These are phyloP conservation scores for Nelumbo lutea DNA, from an alignment of 164 flowering plant genomes.

Conservation along the genomic window DNA sequence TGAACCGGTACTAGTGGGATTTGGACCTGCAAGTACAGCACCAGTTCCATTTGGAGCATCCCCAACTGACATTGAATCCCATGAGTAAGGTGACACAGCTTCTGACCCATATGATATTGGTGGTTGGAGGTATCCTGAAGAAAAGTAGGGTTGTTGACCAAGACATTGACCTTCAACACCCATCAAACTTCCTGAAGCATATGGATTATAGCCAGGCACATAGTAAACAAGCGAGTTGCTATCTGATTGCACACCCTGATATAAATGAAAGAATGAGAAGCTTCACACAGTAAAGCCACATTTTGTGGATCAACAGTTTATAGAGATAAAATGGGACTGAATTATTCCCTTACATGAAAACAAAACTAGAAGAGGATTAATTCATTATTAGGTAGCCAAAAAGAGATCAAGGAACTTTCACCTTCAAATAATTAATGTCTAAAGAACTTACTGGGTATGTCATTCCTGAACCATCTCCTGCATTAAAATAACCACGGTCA, in stretches of 20 bases:
- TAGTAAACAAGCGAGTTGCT: slow-evolving; percentile 31
- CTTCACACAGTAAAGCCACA: not conserved
- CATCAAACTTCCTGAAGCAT: slow-evolving; percentile 25
- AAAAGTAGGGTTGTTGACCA: slow-evolving; percentile 29
- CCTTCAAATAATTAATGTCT: not conserved
- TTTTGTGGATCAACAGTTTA: not conserved
- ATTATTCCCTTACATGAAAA: not conserved
- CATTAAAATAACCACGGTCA: slow-evolving; percentile 6
- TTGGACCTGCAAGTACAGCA: slow-evolving; percentile 19
- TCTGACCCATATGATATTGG: slow-evolving; percentile 33
- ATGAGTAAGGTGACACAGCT: slow-evolving; percentile 24
- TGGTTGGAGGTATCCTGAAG: slow-evolving; percentile 30
- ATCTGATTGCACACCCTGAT: slow-evolving; percentile 41
- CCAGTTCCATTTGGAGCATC: slow-evolving; percentile 20
- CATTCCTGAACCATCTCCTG: slow-evolving; percentile 11
- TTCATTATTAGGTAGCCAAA: not conserved
- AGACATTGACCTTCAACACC: slow-evolving; percentile 37
- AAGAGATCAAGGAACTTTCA: too few species aligned
- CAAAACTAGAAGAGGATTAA: not conserved
- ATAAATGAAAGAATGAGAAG: slow-evolving; percentile 1
- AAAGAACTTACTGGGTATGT: slow-evolving; percentile 19
- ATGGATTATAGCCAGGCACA: slow-evolving; percentile 37
- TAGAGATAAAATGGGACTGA: not conserved
- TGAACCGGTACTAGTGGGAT: slow-evolving; percentile 10
- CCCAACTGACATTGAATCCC: slow-evolving; percentile 25